Percentiles rank a stretch among this genome's conserved stretches.
Conservation (phyloP, 2,329 filamentous ascomycete genomes). For the Nakataea oryzae region DNA sequence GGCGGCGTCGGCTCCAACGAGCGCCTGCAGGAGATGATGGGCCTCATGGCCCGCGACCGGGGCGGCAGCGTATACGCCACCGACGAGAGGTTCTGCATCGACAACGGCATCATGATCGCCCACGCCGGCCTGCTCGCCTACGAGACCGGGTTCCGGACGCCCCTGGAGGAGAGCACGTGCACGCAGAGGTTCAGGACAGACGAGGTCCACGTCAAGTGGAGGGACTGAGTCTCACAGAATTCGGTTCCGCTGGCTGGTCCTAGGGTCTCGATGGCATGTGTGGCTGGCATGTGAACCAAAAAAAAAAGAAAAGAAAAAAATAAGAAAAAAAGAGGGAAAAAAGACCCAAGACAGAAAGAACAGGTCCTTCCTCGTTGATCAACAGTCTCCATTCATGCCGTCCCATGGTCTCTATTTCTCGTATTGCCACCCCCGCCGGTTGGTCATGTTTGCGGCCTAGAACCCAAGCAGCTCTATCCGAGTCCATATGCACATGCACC, state of each 20-base stretch:
- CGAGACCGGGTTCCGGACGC: slow-evolving; percentile 67
- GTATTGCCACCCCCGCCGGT: background rate
- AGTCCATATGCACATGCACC: background rate
- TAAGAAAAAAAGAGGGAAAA: background rate
- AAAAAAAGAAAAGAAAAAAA: too few species aligned
- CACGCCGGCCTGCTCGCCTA: slow-evolving; percentile 86
- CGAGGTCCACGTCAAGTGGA: slow-evolving; percentile 71
- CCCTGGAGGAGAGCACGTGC: slow-evolving; percentile 71
- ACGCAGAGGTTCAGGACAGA: slow-evolving; percentile 78
- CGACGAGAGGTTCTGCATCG: slow-evolving; percentile 95
- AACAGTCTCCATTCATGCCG: background rate
- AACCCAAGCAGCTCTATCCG: background rate
- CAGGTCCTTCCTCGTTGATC: background rate
- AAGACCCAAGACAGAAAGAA: background rate
- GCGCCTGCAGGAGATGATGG: slow-evolving; percentile 97
- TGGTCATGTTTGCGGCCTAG: background rate
- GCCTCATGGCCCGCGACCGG: slow-evolving; percentile 78
- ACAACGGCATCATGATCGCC: slow-evolving; percentile 99
- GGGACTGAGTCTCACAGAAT: slow-evolving; percentile 37
- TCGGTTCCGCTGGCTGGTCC: too few species aligned
- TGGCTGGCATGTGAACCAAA: too few species aligned
- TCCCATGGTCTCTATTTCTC: background rate
- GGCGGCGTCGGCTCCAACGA: slow-evolving; percentile 95
- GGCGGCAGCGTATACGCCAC: slow-evolving; percentile 89
- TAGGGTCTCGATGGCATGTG: too few species aligned